Conservation (phyloP, 805 yeast species). For the Komagataella kurtzmanii region DNA sequence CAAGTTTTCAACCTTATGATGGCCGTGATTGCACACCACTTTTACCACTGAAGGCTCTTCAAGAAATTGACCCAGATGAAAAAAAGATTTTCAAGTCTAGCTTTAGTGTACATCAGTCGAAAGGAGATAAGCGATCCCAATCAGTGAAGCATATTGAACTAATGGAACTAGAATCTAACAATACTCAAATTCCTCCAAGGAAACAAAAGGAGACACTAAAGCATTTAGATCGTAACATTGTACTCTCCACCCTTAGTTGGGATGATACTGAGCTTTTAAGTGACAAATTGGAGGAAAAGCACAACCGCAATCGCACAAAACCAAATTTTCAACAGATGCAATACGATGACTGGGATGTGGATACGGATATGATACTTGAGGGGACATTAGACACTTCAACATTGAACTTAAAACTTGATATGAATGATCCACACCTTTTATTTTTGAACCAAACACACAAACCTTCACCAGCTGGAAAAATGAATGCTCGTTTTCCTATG, state of each 20-base stretch:
- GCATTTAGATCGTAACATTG: conserved; percentile 34
- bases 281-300: neutral
- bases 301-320: neutral
- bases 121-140: neutral
- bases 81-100: neutral
- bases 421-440: conserved; percentile 77
- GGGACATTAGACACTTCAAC: conserved; percentile 34
- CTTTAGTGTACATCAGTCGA: neutral
- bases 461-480: conserved; percentile 5
- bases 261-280: conserved; percentile 45
- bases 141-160: neutral
- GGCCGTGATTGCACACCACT: neutral
- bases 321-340: neutral
- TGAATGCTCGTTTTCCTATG: conserved; percentile 31
- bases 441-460: conserved; percentile 33
- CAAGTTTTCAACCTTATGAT: neutral
- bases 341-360: conserved; percentile 33
- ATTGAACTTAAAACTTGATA: conserved; percentile 42
- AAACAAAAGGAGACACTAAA: neutral
- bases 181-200: neutral
- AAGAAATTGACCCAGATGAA: neutral
- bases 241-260: conserved; percentile 70
- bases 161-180: neutral
- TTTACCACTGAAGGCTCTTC: neutral
- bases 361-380: conserved; percentile 62